Evolutionary conservation across 805 yeast genomes (phyloP).

Genomic region (Lipomyces starkeyi): DNA sequence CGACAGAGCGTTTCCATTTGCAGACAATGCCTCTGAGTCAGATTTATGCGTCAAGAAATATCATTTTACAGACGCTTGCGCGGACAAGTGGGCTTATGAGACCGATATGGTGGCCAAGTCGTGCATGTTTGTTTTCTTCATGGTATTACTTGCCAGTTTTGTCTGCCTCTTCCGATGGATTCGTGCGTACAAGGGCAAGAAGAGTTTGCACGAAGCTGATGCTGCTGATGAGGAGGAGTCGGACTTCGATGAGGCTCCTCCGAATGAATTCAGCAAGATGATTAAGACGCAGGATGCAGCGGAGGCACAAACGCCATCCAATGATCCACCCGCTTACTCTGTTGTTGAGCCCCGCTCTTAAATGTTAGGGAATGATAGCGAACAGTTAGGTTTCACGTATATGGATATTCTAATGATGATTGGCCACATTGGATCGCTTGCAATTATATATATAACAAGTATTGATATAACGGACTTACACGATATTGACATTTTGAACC

Average conservation of each 20-base stretch:
- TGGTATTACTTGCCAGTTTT: not conserved
- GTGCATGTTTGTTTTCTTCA: slow-evolving; percentile 1
- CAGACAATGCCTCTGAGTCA: not conserved
- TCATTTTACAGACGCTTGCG: not conserved
- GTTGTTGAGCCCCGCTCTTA: too few species aligned
- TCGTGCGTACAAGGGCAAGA: not conserved
- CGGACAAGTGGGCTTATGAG: not conserved
- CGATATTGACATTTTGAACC: too few species aligned
- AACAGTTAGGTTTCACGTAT: too few species aligned
- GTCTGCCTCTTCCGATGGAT: not conserved
- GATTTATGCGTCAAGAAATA: not conserved
- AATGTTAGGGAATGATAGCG: too few species aligned
- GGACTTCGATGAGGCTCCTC: not conserved
- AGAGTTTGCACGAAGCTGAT: not conserved
- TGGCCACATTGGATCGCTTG: too few species aligned
- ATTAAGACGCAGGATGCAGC: too few species aligned
- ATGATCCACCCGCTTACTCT: too few species aligned
- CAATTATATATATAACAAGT: too few species aligned
- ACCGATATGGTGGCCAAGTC: slow-evolving; percentile 1
- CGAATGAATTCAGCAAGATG: not conserved
- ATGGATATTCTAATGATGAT: too few species aligned
- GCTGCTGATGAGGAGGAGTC: not conserved
- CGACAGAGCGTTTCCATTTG: slow-evolving; percentile 1
- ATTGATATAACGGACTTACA: too few species aligned
- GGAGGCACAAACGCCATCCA: too few species aligned